Percentiles rank a stretch among this genome's conserved stretches.
phyloP scores from a whole-genome alignment of 1,139 yeast species.

The Scheffersomyces cryptocercus region DNA sequence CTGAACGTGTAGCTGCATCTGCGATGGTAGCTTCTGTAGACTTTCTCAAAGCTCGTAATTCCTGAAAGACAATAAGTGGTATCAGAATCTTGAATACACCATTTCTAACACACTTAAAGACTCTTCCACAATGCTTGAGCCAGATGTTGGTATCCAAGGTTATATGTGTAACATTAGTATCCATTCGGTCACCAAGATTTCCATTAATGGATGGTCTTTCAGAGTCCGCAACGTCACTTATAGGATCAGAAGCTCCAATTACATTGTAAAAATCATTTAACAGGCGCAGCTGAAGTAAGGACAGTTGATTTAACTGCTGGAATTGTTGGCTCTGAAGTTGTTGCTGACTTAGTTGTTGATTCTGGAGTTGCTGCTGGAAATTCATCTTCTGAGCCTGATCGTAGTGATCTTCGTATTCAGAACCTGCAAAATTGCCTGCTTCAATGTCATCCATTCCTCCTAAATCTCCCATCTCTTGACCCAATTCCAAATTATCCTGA shows the following conservation, averaged over 20 bases:
- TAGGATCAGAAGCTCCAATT: slow-evolving; percentile 23
- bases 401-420: slow-evolving; percentile 16
- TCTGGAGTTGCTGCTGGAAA: slow-evolving; percentile 10
- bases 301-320: slow-evolving; percentile 5
- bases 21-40: slow-evolving; percentile 75
- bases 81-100: slow-evolving; percentile 58
- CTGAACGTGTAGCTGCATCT: slow-evolving; percentile 81
- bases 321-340: slow-evolving; percentile 18
- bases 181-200: slow-evolving; percentile 52
- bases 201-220: slow-evolving; percentile 26
- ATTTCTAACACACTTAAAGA: slow-evolving; percentile 67
- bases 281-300: slow-evolving; percentile 11
- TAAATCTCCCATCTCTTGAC: slow-evolving; percentile 10
- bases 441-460: slow-evolving; percentile 7
- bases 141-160: slow-evolving; percentile 79
- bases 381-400: slow-evolving; percentile 4
- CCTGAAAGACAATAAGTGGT: slow-evolving; percentile 79
- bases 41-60: slow-evolving; percentile 69
- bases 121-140: slow-evolving; percentile 77
- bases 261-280: slow-evolving; percentile 23
- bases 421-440: slow-evolving; percentile 10
- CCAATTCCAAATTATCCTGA: slow-evolving; percentile 17
- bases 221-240: slow-evolving; percentile 6
- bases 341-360: slow-evolving; percentile 18
- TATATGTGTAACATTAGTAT: slow-evolving; percentile 55